phyloP scores from a whole-genome alignment of 768 basidiomycete genomes.

The Tylopilus rubrobrunneus region DNA sequence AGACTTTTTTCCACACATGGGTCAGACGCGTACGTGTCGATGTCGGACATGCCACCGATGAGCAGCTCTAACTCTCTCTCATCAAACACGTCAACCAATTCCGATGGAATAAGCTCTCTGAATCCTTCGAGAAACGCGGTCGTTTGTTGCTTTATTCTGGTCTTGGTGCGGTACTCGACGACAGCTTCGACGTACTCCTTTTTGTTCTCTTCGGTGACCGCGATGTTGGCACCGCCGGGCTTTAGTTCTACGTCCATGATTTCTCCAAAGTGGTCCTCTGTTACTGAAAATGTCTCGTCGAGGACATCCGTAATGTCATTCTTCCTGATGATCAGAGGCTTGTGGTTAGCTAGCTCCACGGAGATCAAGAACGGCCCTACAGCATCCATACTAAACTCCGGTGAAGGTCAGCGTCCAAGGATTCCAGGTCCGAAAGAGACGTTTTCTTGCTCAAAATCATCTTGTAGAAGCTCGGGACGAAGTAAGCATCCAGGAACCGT shows the following conservation, averaged over 20 bases:
- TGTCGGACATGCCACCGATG: constrained; percentile 92
- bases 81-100: constrained; percentile 86
- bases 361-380: constrained; percentile 32
- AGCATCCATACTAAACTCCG: constrained; percentile 73
- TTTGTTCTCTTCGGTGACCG: constrained; percentile 74
- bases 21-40: constrained; percentile 61
- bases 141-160: constrained; percentile 80
- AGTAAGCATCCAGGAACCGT: constrained; percentile 76
- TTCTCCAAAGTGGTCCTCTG: constrained; percentile 76
- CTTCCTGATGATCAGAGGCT: constrained; percentile 40
- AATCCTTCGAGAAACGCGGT: constrained; percentile 84
- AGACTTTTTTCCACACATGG: background rate
- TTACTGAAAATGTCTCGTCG: constrained; percentile 68
- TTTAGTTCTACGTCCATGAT: constrained; percentile 63
- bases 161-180: constrained; percentile 79
- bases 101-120: constrained; percentile 77
- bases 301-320: constrained; percentile 74
- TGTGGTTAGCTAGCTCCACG: background rate
- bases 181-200: constrained; percentile 74
- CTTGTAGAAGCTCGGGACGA: constrained; percentile 79
- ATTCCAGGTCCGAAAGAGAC: constrained; percentile 60
- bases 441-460: constrained; percentile 64
- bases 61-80: constrained; percentile 85
- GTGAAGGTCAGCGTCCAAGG: constrained; percentile 64
- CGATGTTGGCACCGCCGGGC: constrained; percentile 53